Base-by-base conservation (phyloP, 305 asterid species). In the Fraxinus sp. region DNA sequence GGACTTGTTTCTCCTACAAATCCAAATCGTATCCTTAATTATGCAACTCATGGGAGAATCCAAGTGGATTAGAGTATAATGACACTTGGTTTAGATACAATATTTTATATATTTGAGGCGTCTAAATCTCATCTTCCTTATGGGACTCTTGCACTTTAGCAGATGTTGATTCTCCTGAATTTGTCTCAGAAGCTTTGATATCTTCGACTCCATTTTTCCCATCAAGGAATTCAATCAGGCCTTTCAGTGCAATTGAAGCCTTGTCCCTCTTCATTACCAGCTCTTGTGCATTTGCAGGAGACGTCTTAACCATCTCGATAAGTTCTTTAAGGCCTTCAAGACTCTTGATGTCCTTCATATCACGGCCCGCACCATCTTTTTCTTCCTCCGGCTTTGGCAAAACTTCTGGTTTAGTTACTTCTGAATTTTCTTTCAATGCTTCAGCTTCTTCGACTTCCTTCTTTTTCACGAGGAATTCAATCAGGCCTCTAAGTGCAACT, bases 381-480 rank as follows among this genome's bases (percentile, higher is more conserved):
- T 35, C 28, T 22, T 30, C 52, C 32, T 37, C 59, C 2, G 20
- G 9, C 26, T 11, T n/a, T 14, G 28, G 9, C 2, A 32, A 55
- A 13, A 11, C 80, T 55, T 9, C 70, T 22, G 13, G 41, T 30
- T 8, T 24, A 80, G 78, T 8, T 18, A 8, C 74, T 71, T 71
- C 36, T 8, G 4, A 33, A 5, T 22, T 68, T n/a, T 70, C 70
- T 26, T 7, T 3, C 9, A 18, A 55, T n/a, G 66, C 76, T 20
- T 41, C 20, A 36, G 22, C 46, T 11, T 11, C n/a, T 13, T 8
- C 84, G 9, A 13, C 32, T 57, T 81, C 87, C 39, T 35, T 83
- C 66, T 85, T 83, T 5, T n/a, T 49, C 57, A 79, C 64, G 1
- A 89, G 85, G 83, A 89, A 87, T 70, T 80, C 68, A 46, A 89